Evolutionary conservation across 164 flowering plant genomes (phyloP), one percentile per base, ranked within the genome.

Genomic region (Magnolia officinalis): DNA sequence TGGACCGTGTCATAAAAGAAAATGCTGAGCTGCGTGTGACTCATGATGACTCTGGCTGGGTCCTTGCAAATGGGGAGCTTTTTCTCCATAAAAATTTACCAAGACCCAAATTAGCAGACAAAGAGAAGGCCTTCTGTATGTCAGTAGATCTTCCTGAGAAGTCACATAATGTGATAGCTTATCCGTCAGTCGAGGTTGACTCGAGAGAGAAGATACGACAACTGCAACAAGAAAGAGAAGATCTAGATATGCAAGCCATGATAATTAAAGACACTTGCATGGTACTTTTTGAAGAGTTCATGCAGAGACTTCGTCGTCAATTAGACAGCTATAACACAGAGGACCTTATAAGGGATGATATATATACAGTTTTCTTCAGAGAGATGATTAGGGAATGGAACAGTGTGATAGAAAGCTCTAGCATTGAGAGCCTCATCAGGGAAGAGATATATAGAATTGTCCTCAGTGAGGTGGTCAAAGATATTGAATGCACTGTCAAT

Each of bases 221-320:
- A 52, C 75, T 81, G 18, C 84, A 80, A 71, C 77, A 80, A 76
- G 91, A 85, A 67, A 73, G 51, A 55, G 87, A 87, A 77, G 86
- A 82, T n/a, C 71, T 70, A 73, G 55, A 76, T 55, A 75, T 85
- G 69, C 82, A 80, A 70, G 31, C 52, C 52, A 59, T 78, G 77
- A 75, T 83, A 31, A 75, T 77, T 74, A 84, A 86, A 70, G 88
- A 86, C 52, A 74, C 80, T 19, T 80, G 78, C 58, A 24, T n/a
- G 45, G 31, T 79, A 52, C 74, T 85, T 55, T 74, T 78, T 21
- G 74, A 73, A 72, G 79, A 79, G 61, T 71, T 85, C 70, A 45
- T 78, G 52, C 73, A 79, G 74, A 85, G 83, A 50, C 63, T 79
- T 23, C 20, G 63, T 31, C 45, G 4, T 19, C 76, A 84, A 63